These are phyloP conservation scores for Stenocarpella maydis DNA, from an alignment of 2,329 filamentous ascomycete genomes.

Conservation along the genomic window DNA sequence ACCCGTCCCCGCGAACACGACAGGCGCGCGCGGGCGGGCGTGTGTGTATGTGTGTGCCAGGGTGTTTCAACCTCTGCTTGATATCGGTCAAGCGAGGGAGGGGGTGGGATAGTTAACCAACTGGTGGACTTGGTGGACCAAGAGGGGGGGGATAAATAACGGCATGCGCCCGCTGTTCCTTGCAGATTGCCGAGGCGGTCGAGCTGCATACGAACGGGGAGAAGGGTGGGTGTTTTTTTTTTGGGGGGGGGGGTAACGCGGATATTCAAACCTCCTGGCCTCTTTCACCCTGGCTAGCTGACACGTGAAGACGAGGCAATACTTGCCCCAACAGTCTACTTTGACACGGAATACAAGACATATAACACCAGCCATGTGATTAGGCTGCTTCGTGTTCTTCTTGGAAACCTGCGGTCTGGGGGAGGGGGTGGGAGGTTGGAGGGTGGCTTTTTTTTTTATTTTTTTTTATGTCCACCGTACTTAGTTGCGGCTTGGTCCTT, in stretches of 20 bases:
- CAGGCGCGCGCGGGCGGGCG: no score
- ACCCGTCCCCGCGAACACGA: neutral
- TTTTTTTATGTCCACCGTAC: neutral
- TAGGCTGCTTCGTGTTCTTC: neutral
- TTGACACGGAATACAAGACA: neutral
- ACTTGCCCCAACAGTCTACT: neutral
- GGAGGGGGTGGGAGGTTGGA: no score
- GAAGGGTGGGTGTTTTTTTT: neutral
- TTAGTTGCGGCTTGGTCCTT: neutral
- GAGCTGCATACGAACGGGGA: neutral
- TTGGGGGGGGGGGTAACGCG: no score
- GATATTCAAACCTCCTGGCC: neutral
- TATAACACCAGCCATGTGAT: neutral
- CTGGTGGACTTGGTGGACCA: no score
- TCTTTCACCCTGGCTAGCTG: neutral
- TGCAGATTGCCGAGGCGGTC: no score
- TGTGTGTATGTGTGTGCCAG: no score
- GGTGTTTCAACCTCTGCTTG: slow-evolving; percentile 1
- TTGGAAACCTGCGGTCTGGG: neutral
- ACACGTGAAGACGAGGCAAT: neutral
- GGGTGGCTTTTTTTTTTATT: no score
- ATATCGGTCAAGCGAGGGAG: neutral
- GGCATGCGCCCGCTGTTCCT: no score
- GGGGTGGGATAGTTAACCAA: no score
- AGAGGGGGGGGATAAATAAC: neutral